Evolutionary conservation across 192 early-diverging fungal genomes (phyloP).

Genomic region (Paraglomus occultum): DNA sequence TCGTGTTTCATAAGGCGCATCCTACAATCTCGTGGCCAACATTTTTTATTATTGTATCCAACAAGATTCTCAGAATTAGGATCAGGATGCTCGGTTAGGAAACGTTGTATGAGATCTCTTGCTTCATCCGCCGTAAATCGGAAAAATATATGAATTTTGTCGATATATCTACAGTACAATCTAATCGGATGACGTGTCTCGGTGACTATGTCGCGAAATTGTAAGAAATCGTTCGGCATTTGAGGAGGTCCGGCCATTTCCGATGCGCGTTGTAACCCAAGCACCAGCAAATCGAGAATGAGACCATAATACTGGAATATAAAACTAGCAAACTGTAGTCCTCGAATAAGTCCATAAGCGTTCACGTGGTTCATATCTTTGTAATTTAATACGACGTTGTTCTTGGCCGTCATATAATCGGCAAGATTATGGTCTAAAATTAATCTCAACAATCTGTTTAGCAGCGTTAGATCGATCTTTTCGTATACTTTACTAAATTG

Average conservation of each 20-base stretch:
- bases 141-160: constrained; percentile 91
- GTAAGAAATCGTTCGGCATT: constrained; percentile 95
- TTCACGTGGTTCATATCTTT: constrained; percentile 99
- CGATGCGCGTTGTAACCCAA: constrained; percentile 90
- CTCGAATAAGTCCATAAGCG: constrained; percentile 93
- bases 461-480: constrained; percentile 96
- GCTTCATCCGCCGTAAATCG: constrained; percentile 92
- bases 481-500: constrained; percentile 89
- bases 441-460: constrained; percentile 89
- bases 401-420: constrained; percentile 99
- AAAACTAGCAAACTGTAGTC: constrained; percentile 96
- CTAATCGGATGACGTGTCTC: constrained; percentile 97
- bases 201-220: constrained; percentile 86
- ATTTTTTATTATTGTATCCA: constrained; percentile 97
- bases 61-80: constrained; percentile 99
- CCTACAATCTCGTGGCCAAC: constrained; percentile 98
- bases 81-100: constrained; percentile 96
- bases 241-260: constrained; percentile 96
- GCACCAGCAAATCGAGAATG: constrained; percentile 90
- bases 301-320: constrained; percentile 99
- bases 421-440: constrained; percentile 99
- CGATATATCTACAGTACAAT: constrained; percentile 93
- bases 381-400: constrained; percentile 96
- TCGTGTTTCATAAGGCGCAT: constrained; percentile 99
- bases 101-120: constrained; percentile 94